Base-by-base conservation (phyloP, 768 basidiomycete genomes). In the Pleurotus pulmonarius region DNA sequence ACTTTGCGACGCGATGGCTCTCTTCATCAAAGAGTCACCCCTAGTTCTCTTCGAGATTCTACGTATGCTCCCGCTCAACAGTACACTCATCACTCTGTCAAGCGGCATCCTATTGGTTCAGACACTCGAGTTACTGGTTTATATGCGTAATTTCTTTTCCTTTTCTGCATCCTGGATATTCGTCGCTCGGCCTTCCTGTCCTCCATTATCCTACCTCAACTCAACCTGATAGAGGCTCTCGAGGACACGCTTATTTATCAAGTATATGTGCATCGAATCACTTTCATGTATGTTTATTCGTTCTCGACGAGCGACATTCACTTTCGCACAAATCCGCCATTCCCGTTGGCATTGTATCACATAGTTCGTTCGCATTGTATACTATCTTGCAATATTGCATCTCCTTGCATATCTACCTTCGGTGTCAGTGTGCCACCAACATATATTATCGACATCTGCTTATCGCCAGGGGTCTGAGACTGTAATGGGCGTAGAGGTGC, bases 261-360 rank as follows among this genome's bases (percentile, higher is more conserved):
- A n/a, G 48, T 34, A n/a, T 49, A 49, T 49, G 20, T 34, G 48
- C 25, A 15, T 15, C 22, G 13, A 24, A 29, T 29, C 46, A 20
- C 46, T 52, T 52, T 39, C 26, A 15, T 52, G 51, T 52, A 52
- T 52, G 51, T 52, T 52, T 52, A 52, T 52, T 52, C 51, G 51
- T 52, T 52, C 51, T 39, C 37, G 34, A 52, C 51, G 51, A 37
- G 51, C 51, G 51, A 52, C 51, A 39, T 49, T 52, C 37, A 26
- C 38, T 24, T 52, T 52, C 51, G 37, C 11, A 26, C 12, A 12
- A 52, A 34, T 25, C 18, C 34, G 51, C 26, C 34, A 51, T 52
- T 52, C 39, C 37, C 40, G 34, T 16, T 24, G 13, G 37, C 51
- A 34, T 39, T 52, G 39, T 52, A 41, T 52, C 39, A 40, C n/a